phyloP scores from a whole-genome alignment of 1,139 yeast genomes.

The Magnusiomyces ingens region DNA sequence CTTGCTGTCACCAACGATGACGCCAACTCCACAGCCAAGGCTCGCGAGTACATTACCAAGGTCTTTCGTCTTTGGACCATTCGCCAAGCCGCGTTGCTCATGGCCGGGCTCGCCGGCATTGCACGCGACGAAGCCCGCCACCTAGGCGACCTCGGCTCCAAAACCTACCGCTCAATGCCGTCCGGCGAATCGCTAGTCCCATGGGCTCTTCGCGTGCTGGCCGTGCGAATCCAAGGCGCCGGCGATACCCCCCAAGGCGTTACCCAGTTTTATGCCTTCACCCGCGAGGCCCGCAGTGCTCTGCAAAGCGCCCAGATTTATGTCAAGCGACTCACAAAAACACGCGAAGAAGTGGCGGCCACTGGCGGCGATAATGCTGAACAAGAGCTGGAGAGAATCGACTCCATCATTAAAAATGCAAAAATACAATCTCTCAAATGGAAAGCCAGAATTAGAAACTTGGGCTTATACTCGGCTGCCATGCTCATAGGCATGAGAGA shows the following conservation, averaged over 20 bases:
- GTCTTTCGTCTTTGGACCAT: slow-evolving; percentile 24
- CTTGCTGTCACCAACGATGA: background rate
- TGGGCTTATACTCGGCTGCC: slow-evolving; percentile 31
- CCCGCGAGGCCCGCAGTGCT: slow-evolving; percentile 25
- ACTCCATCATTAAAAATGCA: background rate
- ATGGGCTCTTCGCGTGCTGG: slow-evolving; percentile 27
- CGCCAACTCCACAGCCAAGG: background rate
- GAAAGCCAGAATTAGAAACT: slow-evolving; percentile 25
- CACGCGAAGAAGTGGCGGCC: slow-evolving; percentile 15
- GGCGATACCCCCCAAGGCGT: slow-evolving; percentile 26
- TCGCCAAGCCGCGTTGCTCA: slow-evolving; percentile 21
- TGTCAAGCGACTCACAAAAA: background rate
- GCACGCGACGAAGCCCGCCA: slow-evolving; percentile 25
- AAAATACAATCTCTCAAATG: slow-evolving; percentile 17
- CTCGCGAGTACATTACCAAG: slow-evolving; percentile 12
- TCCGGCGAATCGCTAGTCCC: slow-evolving; percentile 27
- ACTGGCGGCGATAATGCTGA: slow-evolving; percentile 9
- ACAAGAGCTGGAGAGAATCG: background rate
- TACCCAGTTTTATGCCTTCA: slow-evolving; percentile 24
- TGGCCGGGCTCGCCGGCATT: slow-evolving; percentile 19
- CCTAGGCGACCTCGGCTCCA: slow-evolving; percentile 24
- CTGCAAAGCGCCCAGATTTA: background rate
- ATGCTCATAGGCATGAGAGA: slow-evolving; percentile 31
- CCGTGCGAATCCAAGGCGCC: slow-evolving; percentile 24
- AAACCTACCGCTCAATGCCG: slow-evolving; percentile 20